Evolutionary conservation across 2,329 filamentous ascomycete species (phyloP), one percentile per base, ranked within the genome.

Genomic region (Curvularia eragrostidis): DNA sequence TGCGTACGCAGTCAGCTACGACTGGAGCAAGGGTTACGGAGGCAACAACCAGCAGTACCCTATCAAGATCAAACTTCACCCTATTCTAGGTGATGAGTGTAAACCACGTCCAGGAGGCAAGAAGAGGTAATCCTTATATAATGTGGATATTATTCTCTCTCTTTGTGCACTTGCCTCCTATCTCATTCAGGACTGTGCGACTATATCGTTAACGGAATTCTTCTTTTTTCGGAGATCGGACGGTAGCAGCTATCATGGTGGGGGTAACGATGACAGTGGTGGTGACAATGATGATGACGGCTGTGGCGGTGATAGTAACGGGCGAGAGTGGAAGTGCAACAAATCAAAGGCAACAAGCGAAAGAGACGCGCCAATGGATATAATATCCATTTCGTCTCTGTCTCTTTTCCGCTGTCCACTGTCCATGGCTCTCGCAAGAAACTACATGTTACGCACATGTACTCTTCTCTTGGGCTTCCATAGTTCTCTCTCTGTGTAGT

Each of bases 21-120:
- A 99, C 80, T 99, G 95, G 95, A 93, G 90, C 80, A 98, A 99
- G 82, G 95, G 95, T 15, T 97, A 94, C 80, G 87, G 90, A 64
- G 86, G 83, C 65, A 98, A 98, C 79, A 95, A 83, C 24, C 87
- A 87, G 56, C 65, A 77, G 65, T 75, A 78, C n/a, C 78, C 80
- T 3, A 81, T 79, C 64, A 82, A 82, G 72, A 77, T 83, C 59
- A 83, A 82, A 75, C 68, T 83, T 55, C 81, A 83, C 64, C 80
- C 80, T 0, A 74, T 83, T 23, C 59, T 70, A 4, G 76, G 77
- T 0, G 81, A 83, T 48, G 81, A 83, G 71, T 82, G 81, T 70
- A 82, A 83, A 70, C 81, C 81, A 4, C 67, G 80, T 54, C 79
- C 80, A 7, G 80, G 80, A 48, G 73, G 69, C 38, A 79, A 78